phyloP scores from a whole-genome alignment of 2,329 filamentous ascomycete species.

The Catunica adiposa region DNA sequence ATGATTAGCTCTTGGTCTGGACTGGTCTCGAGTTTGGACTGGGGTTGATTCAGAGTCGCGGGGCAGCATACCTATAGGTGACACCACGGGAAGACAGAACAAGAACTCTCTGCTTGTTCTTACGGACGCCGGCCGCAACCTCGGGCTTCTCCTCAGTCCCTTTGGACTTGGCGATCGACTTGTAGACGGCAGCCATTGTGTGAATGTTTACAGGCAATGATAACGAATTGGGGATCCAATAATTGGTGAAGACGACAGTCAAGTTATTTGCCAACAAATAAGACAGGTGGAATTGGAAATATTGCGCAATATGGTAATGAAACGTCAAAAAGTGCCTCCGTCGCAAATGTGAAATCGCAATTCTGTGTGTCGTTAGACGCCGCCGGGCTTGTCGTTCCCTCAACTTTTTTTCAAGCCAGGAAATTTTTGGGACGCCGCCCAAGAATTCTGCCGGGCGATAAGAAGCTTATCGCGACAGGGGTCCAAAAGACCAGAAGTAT shows the following conservation, averaged over 20 bases:
- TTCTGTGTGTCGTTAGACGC: background rate
- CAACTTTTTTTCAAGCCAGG: slow-evolving; percentile 11
- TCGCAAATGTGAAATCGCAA: background rate
- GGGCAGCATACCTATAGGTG: slow-evolving; percentile 51
- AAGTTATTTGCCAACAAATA: background rate
- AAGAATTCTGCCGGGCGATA: slow-evolving; percentile 11
- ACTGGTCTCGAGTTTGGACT: too few relatives aligned
- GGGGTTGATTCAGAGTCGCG: too few relatives aligned
- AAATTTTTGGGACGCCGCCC: slow-evolving; percentile 13
- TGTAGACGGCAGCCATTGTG: slow-evolving; percentile 57
- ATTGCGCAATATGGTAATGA: slow-evolving; percentile 16
- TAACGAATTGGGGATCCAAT: background rate
- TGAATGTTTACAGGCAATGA: background rate
- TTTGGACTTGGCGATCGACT: slow-evolving; percentile 48
- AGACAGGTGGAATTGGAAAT: background rate
- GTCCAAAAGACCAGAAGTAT: slow-evolving; percentile 8
- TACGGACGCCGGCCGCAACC: slow-evolving; percentile 32
- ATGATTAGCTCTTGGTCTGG: slow-evolving; percentile 3
- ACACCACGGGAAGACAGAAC: slow-evolving; percentile 87
- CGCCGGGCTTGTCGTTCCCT: background rate
- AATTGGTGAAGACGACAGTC: background rate
- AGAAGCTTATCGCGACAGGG: slow-evolving; percentile 10
- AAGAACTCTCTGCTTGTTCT: slow-evolving; percentile 62
- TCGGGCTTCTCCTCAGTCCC: slow-evolving; percentile 31
- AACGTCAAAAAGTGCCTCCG: background rate